These are phyloP conservation scores for Vitis labrusca DNA, from an alignment of 164 flowering plant species.

Conservation along the genomic window DNA sequence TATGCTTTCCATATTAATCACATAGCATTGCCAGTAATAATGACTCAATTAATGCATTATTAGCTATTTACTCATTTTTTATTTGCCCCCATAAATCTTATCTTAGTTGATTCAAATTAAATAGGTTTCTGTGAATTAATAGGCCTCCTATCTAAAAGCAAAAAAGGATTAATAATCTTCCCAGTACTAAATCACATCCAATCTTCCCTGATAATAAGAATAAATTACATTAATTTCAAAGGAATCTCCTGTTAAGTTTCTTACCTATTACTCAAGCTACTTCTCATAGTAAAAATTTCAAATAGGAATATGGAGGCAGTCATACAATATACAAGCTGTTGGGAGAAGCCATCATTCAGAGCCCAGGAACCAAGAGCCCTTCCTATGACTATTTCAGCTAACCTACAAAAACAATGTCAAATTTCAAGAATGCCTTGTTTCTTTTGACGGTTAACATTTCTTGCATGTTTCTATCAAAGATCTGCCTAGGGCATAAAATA, in stretches of 20 bases:
- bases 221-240: conserved; percentile 4
- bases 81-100: not conserved
- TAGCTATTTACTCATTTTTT: conserved; percentile 5
- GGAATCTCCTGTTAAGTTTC: not conserved
- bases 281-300: not conserved
- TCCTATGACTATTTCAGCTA: no score
- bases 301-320: not conserved
- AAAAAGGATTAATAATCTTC: conserved; percentile 1
- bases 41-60: conserved; percentile 6
- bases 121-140: not conserved
- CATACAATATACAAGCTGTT: not conserved
- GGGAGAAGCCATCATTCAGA: not conserved
- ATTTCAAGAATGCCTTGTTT: not conserved
- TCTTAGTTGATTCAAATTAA: conserved; percentile 3
- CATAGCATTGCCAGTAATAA: not conserved
- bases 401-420: not conserved
- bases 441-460: not conserved
- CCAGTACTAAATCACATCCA: not conserved
- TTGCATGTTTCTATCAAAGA: not conserved
- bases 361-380: not conserved
- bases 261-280: not conserved
- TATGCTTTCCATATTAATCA: conserved; percentile 3
- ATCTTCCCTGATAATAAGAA: not conserved
- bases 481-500: not conserved
- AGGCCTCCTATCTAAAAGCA: no score